Conservation (phyloP, 2,329 filamentous ascomycete species). For the Fusarium brachygibbosum region DNA sequence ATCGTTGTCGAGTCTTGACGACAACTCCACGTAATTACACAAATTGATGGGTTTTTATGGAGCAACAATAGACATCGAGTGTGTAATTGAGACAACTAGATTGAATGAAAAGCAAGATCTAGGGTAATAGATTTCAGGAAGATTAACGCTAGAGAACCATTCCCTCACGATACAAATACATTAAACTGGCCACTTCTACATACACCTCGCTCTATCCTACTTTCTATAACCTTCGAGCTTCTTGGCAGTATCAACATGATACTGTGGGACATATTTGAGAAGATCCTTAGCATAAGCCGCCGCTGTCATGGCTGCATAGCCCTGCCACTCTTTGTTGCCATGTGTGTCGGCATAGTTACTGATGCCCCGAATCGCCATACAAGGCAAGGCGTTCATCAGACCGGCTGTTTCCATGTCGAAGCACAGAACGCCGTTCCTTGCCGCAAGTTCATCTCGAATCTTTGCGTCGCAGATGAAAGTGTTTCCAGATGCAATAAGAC, state of each 20-base stretch:
- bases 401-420: background rate
- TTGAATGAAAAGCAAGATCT: too few species aligned
- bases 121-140: background rate
- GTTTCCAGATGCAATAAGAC: background rate
- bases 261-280: background rate
- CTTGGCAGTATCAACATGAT: background rate
- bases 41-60: background rate
- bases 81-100: too few species aligned
- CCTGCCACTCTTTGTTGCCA: background rate
- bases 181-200: background rate
- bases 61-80: background rate
- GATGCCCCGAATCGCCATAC: background rate
- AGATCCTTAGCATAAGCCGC: background rate
- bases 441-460: background rate
- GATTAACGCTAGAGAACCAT: background rate
- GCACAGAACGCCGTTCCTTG: background rate
- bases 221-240: background rate
- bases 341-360: background rate
- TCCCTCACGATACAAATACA: background rate
- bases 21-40: conserved; percentile 6
- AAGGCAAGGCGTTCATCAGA: background rate
- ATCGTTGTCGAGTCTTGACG: background rate
- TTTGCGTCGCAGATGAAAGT: background rate
- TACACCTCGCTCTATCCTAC: background rate
- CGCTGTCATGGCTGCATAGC: background rate